These are phyloP conservation scores for Phytophthora sp. DNA, from an alignment of 352 stramenopile genomes.

Conservation along the genomic window DNA sequence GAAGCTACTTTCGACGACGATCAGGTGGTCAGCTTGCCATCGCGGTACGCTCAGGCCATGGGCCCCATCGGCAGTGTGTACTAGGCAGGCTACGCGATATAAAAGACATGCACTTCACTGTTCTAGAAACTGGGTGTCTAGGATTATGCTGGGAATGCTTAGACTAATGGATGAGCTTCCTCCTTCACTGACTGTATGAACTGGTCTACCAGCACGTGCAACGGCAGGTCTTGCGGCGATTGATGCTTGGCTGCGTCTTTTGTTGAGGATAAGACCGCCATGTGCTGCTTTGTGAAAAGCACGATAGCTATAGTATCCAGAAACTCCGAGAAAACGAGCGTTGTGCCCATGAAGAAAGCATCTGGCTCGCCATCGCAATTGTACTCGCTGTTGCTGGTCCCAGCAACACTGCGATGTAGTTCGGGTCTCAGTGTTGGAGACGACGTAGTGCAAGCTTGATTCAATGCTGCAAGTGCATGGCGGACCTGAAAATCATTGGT, in stretches of 20 bases:
- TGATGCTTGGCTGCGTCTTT: conserved; percentile 11
- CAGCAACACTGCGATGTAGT: conserved; percentile 7
- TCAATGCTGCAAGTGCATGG: conserved; percentile 34
- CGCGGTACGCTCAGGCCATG: conserved; percentile 75
- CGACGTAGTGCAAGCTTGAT: conserved; percentile 21
- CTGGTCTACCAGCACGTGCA: conserved; percentile 53
- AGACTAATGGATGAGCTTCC: conserved; percentile 20
- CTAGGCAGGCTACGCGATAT: conserved; percentile 39
- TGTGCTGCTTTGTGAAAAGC: conserved; percentile 51
- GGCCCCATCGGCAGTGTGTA: conserved; percentile 66
- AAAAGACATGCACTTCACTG: conserved; percentile 18
- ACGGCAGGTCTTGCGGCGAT: conserved; percentile 18
- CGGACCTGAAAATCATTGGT: conserved; percentile 29
- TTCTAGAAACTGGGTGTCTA: conserved; percentile 19
- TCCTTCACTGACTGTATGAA: conserved; percentile 45
- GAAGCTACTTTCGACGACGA: conserved; percentile 84
- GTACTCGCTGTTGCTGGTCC: not conserved
- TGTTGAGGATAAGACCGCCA: not conserved
- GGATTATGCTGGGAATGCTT: conserved; percentile 25
- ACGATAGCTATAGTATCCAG: conserved; percentile 56
- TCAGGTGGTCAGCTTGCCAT: conserved; percentile 74
- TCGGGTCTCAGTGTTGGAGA: conserved; percentile 16
- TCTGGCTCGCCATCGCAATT: conserved; percentile 29
- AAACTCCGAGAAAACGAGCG: conserved; percentile 66
- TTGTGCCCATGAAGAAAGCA: conserved; percentile 57